Evolutionary conservation across 2,329 filamentous ascomycete species (phyloP), one percentile per base, ranked within the genome.

Genomic region (Apiospora kogelbergensis): DNA sequence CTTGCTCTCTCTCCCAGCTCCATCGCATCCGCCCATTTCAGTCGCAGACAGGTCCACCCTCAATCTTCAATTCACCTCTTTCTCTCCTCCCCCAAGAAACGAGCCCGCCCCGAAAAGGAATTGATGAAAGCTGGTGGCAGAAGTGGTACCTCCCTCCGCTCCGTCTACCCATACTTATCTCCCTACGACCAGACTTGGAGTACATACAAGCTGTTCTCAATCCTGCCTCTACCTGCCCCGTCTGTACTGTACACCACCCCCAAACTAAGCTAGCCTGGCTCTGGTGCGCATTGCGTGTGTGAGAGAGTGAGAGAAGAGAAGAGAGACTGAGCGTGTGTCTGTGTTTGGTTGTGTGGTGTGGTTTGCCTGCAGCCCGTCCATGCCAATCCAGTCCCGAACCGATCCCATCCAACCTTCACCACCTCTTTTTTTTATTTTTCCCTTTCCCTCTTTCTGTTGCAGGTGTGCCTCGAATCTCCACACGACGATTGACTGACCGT

Each of bases 371-470:
- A 60, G 53, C 53, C 53, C 53, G 53, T 60, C 30, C 33, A 60
- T 60, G 53, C 53, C 53, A 60, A 60, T 60, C 53, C 53, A 60
- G 53, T 60, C 53, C 53, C 53, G 53, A 60, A 60, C 53, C 53
- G 53, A 60, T 60, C 53, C 53, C 30, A 60, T 60, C 53, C 53
- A 60, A 64, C 53, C 66, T 63, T 68, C 53, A 60, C 53, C 53
- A 60, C 53, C 64, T 68, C 63, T 65, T 42, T 65, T 65, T 40
- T 30, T 40, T 41, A 11, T 60, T 64, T 64, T 45, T 30, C 26
- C n/a, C 44, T 65, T 33, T 33, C 57, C 33, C 45, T 67, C 42
- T 53, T 53, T 63, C 63, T 45, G 37, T 63, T 67, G 41, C 11
- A 66, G 17, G 22, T 33, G n/a, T 60, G 30, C 53, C 53, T 60